Conservation (phyloP, 169 alveolate genomes). For the Cryptosporidium tyzzeri region DNA sequence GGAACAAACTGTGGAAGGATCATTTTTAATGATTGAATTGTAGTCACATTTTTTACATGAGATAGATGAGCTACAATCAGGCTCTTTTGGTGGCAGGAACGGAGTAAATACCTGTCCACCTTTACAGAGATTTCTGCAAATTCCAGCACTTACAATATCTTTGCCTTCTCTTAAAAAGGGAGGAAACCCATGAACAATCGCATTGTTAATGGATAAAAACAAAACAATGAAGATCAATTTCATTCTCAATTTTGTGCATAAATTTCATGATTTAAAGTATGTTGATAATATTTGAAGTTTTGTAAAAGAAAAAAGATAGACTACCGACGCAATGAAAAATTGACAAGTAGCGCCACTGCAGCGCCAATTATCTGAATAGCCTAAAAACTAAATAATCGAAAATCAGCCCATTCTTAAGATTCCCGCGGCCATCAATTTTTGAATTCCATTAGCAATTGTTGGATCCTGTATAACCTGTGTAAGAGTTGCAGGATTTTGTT, state of each 20-base stretch:
- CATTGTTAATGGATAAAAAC: not conserved
- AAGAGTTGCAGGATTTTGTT: slow-evolving; percentile 86
- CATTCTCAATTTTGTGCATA: not conserved
- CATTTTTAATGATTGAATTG: not conserved
- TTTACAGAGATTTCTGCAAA: slow-evolving; percentile 28
- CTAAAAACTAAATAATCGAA: not conserved
- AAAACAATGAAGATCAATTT: not conserved
- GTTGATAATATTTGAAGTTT: not conserved
- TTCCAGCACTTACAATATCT: slow-evolving; percentile 33
- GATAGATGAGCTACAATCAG: slow-evolving; percentile 62
- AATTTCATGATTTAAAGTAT: slow-evolving; percentile 5
- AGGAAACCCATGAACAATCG: not conserved
- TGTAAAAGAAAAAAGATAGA: slow-evolving; percentile 4
- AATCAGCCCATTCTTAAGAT: slow-evolving; percentile 88
- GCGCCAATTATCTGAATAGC: not conserved
- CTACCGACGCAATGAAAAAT: slow-evolving; percentile 12
- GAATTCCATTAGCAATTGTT: slow-evolving; percentile 92
- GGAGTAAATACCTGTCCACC: slow-evolving; percentile 43
- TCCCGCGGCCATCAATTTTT: slow-evolving; percentile 98
- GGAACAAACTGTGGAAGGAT: slow-evolving; percentile 63
- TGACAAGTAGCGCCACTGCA: slow-evolving; percentile 12
- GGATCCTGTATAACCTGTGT: slow-evolving; percentile 93
- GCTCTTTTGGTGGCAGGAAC: slow-evolving; percentile 38
- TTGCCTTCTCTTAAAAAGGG: not conserved
- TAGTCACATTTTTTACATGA: slow-evolving; percentile 57